A percentile compares a stretch with the other conserved stretches of the same genome.
Conservation (phyloP, 345 rosid species). For the Mangifera indica region DNA sequence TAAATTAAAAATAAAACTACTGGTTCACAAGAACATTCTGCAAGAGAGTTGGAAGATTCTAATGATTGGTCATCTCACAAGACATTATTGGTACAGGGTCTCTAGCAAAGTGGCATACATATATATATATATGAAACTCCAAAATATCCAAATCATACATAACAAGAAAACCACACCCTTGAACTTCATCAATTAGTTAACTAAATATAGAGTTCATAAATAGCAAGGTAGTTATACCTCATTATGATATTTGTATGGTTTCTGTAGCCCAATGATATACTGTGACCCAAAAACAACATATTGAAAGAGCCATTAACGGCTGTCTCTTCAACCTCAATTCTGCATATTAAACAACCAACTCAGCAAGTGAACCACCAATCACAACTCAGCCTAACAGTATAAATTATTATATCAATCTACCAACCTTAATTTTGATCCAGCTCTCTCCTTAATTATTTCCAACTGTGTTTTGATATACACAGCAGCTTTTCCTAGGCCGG, state of each 20-base stretch:
- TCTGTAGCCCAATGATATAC: conserved; percentile 84
- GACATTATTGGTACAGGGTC: not conserved
- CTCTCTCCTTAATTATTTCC: conserved; percentile 66
- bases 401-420: too few species aligned
- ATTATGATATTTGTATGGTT: conserved; percentile 80
- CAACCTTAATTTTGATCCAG: conserved; percentile 74
- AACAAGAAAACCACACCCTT: not conserved
- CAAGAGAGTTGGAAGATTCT: not conserved
- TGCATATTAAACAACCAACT: conserved; percentile 27
- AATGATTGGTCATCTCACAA: conserved; percentile 3
- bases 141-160: not conserved
- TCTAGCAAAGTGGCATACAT: not conserved
- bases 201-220: not conserved
- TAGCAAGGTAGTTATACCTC: conserved; percentile 48
- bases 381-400: too few species aligned
- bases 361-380: too few species aligned
- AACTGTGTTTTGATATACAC: conserved; percentile 65
- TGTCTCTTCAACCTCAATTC: conserved; percentile 84
- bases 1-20: conserved; percentile 9
- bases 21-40: not conserved
- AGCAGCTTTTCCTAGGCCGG: conserved; percentile 84
- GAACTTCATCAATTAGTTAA: conserved; percentile 1
- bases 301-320: conserved; percentile 81
- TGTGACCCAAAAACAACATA: conserved; percentile 84
- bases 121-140: not conserved